These are phyloP conservation scores for Cyanophora paradoxa DNA, from an alignment of 78 protist species.

Conservation along the genomic window DNA sequence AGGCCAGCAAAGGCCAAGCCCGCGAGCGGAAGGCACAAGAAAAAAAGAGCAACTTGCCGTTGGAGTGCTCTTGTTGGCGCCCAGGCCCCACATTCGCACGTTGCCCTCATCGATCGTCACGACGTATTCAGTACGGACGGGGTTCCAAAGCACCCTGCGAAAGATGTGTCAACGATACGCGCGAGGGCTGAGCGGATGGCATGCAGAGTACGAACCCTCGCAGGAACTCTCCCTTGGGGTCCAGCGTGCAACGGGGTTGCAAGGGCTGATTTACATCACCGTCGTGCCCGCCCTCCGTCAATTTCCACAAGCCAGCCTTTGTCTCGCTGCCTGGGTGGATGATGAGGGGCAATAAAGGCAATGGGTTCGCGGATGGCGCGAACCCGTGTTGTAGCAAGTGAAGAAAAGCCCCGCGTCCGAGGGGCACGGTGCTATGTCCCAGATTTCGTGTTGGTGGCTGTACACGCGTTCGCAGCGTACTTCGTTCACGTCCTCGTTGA, in stretches of 20 bases:
- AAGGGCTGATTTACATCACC: neutral
- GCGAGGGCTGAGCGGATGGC: neutral
- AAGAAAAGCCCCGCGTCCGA: neutral
- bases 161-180: neutral
- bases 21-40: too few relatives aligned
- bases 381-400: slow-evolving; percentile 1
- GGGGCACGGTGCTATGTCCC: neutral
- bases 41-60: neutral
- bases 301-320: neutral
- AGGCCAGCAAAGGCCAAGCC: too few relatives aligned
- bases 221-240: neutral
- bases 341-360: too few relatives aligned
- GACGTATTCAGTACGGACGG: neutral
- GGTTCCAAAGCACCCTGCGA: neutral
- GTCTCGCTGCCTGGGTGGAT: too few relatives aligned
- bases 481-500: neutral
- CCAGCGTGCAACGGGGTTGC: neutral
- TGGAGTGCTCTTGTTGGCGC: neutral
- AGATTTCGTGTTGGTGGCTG: neutral
- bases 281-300: neutral
- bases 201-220: neutral
- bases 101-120: neutral
- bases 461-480: neutral
- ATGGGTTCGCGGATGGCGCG: too few relatives aligned
- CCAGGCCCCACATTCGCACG: neutral